These are phyloP conservation scores for Wickerhamomyces chaumierensis DNA, from an alignment of 805 yeast genomes.

Conservation along the genomic window DNA sequence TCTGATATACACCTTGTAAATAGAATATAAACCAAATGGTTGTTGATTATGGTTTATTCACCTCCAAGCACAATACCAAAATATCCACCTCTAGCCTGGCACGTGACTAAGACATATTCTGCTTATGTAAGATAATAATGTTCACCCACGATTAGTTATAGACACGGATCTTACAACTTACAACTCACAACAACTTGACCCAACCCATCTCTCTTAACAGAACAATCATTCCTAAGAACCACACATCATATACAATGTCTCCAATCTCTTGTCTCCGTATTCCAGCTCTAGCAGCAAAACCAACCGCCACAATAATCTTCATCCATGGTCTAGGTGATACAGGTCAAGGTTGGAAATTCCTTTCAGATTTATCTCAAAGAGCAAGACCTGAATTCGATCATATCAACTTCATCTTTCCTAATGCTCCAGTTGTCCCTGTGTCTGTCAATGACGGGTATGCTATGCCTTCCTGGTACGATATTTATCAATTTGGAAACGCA, in stretches of 20 bases:
- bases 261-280: constrained; percentile 20
- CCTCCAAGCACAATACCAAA: no score
- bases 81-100: no score
- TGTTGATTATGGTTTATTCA: no score
- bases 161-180: no score
- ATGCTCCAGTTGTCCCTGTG: constrained; percentile 70
- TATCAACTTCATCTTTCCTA: constrained; percentile 76
- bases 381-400: constrained; percentile 36
- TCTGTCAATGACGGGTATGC: constrained; percentile 52
- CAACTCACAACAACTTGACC: no score
- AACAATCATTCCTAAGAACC: no score
- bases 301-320: constrained; percentile 60
- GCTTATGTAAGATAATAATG: no score
- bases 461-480: constrained; percentile 87
- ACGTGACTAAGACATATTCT: no score
- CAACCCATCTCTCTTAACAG: no score
- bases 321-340: constrained; percentile 90
- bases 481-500: constrained; percentile 48
- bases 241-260: constrained; percentile 2
- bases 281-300: constrained; percentile 22
- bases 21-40: no score
- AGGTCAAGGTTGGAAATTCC: constrained; percentile 81
- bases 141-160: no score
- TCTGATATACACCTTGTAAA: no score
- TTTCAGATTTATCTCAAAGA: constrained; percentile 50